These are phyloP conservation scores for Phaeomoniella chlamydospora DNA, from an alignment of 2,329 filamentous ascomycete species.

Conservation along the genomic window DNA sequence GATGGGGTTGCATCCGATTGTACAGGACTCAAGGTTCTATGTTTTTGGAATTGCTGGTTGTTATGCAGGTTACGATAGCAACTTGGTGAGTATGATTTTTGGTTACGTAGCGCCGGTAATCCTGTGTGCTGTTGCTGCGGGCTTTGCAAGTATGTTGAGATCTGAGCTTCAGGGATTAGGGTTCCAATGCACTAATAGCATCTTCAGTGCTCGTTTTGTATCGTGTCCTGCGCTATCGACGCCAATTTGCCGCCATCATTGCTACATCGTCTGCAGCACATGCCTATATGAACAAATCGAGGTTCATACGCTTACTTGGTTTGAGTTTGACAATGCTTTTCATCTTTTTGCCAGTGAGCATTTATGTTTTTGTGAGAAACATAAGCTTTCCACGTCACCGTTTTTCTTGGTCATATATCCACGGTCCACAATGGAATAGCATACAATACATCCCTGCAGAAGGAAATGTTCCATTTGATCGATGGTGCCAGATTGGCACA, in stretches of 20 bases:
- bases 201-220: constrained; percentile 43
- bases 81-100: constrained; percentile 43
- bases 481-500: constrained; percentile 41
- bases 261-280: constrained; percentile 24
- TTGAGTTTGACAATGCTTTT: constrained; percentile 40
- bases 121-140: constrained; percentile 36
- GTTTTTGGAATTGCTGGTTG: constrained; percentile 41
- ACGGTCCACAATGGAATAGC: constrained; percentile 33
- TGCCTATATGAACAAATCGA: constrained; percentile 39
- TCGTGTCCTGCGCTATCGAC: constrained; percentile 47
- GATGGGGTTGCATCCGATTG: constrained; percentile 42
- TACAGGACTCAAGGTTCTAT: constrained; percentile 44
- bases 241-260: constrained; percentile 42
- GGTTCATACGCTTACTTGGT: constrained; percentile 41
- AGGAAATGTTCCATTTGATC: constrained; percentile 34
- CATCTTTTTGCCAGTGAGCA: constrained; percentile 37
- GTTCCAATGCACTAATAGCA: too few relatives aligned
- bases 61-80: constrained; percentile 34
- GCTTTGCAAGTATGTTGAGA: constrained; percentile 41
- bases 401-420: constrained; percentile 40
- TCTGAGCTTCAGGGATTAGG: too few relatives aligned
- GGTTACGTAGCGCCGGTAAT: constrained; percentile 41
- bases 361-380: constrained; percentile 35
- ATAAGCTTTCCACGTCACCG: constrained; percentile 20
- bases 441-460: constrained; percentile 32